Conservation (phyloP, 306 rosid species). For the Arachis stenosperma region DNA sequence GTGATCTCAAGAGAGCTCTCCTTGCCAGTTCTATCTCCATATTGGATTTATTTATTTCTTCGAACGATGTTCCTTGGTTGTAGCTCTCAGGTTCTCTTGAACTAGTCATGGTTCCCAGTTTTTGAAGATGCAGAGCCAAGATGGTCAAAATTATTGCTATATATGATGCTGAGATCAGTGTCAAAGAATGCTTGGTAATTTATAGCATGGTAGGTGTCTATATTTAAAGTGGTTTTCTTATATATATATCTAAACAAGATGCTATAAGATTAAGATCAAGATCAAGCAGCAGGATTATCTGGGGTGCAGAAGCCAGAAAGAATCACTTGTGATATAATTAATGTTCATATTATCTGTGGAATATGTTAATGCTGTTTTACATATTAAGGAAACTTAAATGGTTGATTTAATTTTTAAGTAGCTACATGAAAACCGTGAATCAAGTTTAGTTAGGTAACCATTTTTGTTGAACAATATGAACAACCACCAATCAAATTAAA, state of each 20-base stretch:
- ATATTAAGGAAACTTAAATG: constrained; percentile 23
- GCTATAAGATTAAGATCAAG: not conserved
- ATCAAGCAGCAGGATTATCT: not conserved
- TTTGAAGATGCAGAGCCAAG: constrained; percentile 14
- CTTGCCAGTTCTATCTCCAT: constrained; percentile 54
- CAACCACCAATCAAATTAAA: no score
- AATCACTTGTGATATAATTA: constrained; percentile 21
- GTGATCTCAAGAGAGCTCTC: constrained; percentile 52
- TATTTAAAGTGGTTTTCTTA: constrained; percentile 29
- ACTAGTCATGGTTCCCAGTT: constrained; percentile 26
- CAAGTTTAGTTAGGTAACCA: no score
- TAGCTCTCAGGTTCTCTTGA: constrained; percentile 34
- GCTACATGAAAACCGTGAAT: no score
- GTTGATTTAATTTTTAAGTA: no score
- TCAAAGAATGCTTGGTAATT: not conserved
- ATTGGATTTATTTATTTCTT: not conserved
- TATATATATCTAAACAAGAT: constrained; percentile 20
- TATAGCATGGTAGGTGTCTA: not conserved
- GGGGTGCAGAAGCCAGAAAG: constrained; percentile 16
- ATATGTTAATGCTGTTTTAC: constrained; percentile 44
- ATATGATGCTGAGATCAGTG: constrained; percentile 15
- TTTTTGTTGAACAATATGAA: no score
- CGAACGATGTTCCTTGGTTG: constrained; percentile 39
- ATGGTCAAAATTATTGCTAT: not conserved
- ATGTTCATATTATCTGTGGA: constrained; percentile 42